Conservation (phyloP, 345 rosid species). For the Geranium brycei region DNA sequence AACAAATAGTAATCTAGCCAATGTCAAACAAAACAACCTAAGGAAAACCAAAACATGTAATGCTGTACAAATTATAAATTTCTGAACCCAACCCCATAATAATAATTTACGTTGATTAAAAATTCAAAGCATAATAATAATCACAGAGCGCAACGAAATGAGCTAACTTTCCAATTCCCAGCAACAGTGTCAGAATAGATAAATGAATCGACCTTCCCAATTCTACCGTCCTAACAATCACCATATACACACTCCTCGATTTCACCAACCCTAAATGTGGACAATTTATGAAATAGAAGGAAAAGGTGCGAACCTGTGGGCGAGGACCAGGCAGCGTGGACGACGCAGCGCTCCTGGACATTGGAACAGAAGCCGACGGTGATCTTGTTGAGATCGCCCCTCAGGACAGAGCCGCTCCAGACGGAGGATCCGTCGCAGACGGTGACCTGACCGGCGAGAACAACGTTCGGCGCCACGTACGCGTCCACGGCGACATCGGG, state of each 20-base stretch:
- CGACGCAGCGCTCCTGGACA: constrained; percentile 83
- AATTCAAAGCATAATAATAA: background rate
- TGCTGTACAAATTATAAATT: no score
- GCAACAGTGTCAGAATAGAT: background rate
- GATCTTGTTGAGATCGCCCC: constrained; percentile 96
- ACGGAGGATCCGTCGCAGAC: constrained; percentile 83
- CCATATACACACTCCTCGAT: background rate
- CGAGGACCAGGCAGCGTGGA: constrained; percentile 95
- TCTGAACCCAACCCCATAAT: no score
- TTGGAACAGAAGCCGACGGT: constrained; percentile 83
- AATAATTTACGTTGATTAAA: no score
- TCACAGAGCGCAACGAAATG: background rate
- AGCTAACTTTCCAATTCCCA: background rate
- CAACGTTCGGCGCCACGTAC: constrained; percentile 84
- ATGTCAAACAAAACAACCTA: no score
- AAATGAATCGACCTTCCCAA: background rate
- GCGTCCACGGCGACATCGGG: constrained; percentile 96
- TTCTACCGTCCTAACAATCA: background rate
- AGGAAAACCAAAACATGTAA: no score
- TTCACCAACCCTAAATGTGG: background rate
- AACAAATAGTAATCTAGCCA: background rate
- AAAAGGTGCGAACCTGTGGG: constrained; percentile 52
- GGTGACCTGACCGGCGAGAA: constrained; percentile 80
- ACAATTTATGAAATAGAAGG: background rate
- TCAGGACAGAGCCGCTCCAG: constrained; percentile 82